Evolutionary conservation across 805 yeast genomes (phyloP).

Genomic region (Blastobotrys parvus): DNA sequence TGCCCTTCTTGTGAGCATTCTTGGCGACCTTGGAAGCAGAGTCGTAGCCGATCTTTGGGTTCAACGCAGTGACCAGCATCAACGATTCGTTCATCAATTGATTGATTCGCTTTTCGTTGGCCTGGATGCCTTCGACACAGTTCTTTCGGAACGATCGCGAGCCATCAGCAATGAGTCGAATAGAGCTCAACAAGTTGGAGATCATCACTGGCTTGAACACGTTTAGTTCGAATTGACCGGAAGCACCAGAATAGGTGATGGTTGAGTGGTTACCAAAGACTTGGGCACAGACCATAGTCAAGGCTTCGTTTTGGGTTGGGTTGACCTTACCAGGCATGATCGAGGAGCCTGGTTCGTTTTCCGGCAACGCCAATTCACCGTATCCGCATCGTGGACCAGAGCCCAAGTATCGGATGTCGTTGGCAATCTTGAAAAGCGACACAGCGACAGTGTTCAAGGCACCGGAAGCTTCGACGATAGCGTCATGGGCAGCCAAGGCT

Average conservation of each 20-base stretch:
- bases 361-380: constrained; percentile 91
- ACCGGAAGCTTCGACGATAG: constrained; percentile 95
- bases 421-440: constrained; percentile 91
- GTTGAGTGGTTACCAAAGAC: constrained; percentile 95
- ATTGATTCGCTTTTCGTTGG: constrained; percentile 79
- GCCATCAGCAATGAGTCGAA: constrained; percentile 87
- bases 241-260: constrained; percentile 95
- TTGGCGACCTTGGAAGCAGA: constrained; percentile 96
- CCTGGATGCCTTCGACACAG: constrained; percentile 91
- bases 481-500: constrained; percentile 98
- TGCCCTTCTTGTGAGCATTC: constrained; percentile 96
- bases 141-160: constrained; percentile 80
- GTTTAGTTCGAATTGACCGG: constrained; percentile 97
- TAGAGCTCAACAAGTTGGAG: constrained; percentile 77
- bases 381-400: constrained; percentile 99
- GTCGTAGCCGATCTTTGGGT: constrained; percentile 98
- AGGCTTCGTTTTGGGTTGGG: constrained; percentile 98
- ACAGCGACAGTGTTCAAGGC: constrained; percentile 93
- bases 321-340: constrained; percentile 99
- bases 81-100: constrained; percentile 88
- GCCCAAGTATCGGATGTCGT: constrained; percentile 96
- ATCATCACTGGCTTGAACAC: constrained; percentile 97
- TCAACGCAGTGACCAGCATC: constrained; percentile 97
- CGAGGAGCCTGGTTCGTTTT: constrained; percentile 98
- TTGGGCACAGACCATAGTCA: constrained; percentile 97